Evolutionary conservation across 2,329 filamentous ascomycete species (phyloP).

Genomic region (Stylonectria norvegica): DNA sequence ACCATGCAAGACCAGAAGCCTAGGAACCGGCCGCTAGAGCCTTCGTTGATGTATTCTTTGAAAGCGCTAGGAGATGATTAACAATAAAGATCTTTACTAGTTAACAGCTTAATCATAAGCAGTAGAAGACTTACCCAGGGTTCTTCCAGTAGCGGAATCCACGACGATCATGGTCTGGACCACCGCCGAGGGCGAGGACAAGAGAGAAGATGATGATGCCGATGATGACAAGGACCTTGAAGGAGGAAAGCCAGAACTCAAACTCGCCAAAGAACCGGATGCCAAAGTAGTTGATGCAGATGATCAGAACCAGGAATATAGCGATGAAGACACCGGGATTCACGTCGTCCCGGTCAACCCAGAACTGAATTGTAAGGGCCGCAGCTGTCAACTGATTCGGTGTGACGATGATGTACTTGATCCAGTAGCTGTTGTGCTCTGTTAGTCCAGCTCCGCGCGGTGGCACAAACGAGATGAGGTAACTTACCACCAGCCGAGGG

Average conservation of each 20-base stretch:
- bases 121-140: slow-evolving; percentile 39
- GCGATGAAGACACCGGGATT: slow-evolving; percentile 80
- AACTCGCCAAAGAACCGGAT: slow-evolving; percentile 67
- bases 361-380: slow-evolving; percentile 76
- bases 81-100: too few relatives aligned
- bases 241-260: slow-evolving; percentile 59
- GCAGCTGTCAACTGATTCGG: slow-evolving; percentile 81
- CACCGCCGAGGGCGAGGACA: slow-evolving; percentile 62
- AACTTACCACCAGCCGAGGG: slow-evolving; percentile 67
- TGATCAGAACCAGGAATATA: slow-evolving; percentile 60
- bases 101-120: too few relatives aligned
- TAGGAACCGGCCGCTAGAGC: slow-evolving; percentile 49
- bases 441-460: slow-evolving; percentile 10
- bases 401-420: slow-evolving; percentile 81
- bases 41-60: slow-evolving; percentile 26
- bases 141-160: slow-evolving; percentile 66
- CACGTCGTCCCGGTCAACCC: slow-evolving; percentile 61
- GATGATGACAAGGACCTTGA: slow-evolving; percentile 66
- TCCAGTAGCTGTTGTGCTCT: slow-evolving; percentile 51
- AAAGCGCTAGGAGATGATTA: slow-evolving; percentile 34
- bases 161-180: slow-evolving; percentile 57
- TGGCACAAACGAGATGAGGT: background rate
- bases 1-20: slow-evolving; percentile 70
- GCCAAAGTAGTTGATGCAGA: slow-evolving; percentile 66
- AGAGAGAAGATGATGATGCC: slow-evolving; percentile 64